Evolutionary conservation across 2,329 filamentous ascomycete species (phyloP).

Genomic region (Cladophialophora carrionii): DNA sequence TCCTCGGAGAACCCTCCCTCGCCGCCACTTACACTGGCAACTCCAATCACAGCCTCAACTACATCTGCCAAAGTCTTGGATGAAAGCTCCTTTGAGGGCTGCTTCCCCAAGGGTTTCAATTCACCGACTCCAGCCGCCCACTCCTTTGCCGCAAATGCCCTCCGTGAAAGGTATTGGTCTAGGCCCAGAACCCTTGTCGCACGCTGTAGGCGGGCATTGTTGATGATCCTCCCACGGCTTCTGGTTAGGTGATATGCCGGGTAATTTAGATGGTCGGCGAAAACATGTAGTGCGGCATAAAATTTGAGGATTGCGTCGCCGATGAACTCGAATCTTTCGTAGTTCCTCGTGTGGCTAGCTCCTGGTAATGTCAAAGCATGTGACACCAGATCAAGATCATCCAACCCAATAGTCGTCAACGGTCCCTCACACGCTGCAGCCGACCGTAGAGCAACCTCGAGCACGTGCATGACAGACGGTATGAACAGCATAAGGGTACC

Average conservation of each 20-base stretch:
- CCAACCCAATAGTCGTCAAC: constrained; percentile 22
- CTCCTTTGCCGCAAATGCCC: constrained; percentile 67
- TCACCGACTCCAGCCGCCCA: constrained; percentile 64
- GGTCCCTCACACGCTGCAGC: constrained; percentile 25
- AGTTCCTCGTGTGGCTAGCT: constrained; percentile 54
- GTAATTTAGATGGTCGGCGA: constrained; percentile 63
- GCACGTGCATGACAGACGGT: constrained; percentile 36
- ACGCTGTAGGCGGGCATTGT: constrained; percentile 72
- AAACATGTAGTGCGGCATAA: constrained; percentile 67
- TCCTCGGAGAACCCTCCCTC: constrained; percentile 56
- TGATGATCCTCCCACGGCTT: constrained; percentile 70
- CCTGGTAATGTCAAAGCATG: constrained; percentile 28
- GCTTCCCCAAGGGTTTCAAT: constrained; percentile 3
- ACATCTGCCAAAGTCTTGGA: constrained; percentile 86
- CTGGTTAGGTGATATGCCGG: constrained; percentile 76
- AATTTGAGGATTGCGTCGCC: constrained; percentile 84
- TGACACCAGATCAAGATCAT: constrained; percentile 21
- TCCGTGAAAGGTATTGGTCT: constrained; percentile 72
- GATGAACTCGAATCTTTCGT: constrained; percentile 83
- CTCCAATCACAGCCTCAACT: constrained; percentile 81
- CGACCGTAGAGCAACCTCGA: constrained; percentile 31
- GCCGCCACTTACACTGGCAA: constrained; percentile 67
- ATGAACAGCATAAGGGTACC: constrained; percentile 30
- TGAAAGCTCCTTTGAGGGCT: constrained; percentile 54
- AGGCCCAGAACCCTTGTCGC: constrained; percentile 67